These are phyloP conservation scores for Talaromyces wortmannii DNA, from an alignment of 495 filamentous ascomycete genomes.

Conservation along the genomic window DNA sequence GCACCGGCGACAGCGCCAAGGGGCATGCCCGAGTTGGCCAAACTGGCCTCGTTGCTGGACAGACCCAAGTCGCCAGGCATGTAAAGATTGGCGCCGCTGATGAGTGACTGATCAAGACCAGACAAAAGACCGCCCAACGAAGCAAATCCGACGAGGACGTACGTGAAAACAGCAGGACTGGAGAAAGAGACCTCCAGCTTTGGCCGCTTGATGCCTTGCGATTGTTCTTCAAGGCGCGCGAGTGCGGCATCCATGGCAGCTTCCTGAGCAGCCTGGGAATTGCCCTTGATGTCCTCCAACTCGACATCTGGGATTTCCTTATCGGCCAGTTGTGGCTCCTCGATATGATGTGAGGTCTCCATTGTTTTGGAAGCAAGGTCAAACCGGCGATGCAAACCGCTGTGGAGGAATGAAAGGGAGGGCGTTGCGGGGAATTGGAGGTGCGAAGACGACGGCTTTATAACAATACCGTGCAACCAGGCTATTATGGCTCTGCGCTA, in stretches of 20 bases:
- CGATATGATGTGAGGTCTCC: conserved; percentile 18
- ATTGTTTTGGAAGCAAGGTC: conserved; percentile 12
- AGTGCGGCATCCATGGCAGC: conserved; percentile 32
- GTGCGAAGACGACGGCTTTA: not conserved
- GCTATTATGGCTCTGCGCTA: not conserved
- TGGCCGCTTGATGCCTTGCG: conserved; percentile 19
- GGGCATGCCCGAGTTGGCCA: conserved; percentile 53
- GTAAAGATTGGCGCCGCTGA: conserved; percentile 52
- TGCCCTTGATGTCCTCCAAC: conserved; percentile 18
- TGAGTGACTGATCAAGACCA: conserved; percentile 55
- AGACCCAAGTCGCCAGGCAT: conserved; percentile 42
- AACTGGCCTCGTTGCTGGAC: conserved; percentile 34
- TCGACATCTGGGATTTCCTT: conserved; percentile 19
- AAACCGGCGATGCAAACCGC: not conserved
- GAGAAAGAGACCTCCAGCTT: conserved; percentile 20
- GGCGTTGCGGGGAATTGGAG: not conserved
- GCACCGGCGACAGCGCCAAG: conserved; percentile 56
- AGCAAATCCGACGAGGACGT: conserved; percentile 54
- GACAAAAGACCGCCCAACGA: conserved; percentile 57
- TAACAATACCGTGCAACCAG: not conserved
- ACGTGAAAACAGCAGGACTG: conserved; percentile 45
- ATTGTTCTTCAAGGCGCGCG: conserved; percentile 22
- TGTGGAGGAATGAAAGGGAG: not conserved
- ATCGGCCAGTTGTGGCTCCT: conserved; percentile 17
- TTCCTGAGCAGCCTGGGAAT: conserved; percentile 20